phyloP scores from a whole-genome alignment of 78 protist genomes.

The Guillardia theta region DNA sequence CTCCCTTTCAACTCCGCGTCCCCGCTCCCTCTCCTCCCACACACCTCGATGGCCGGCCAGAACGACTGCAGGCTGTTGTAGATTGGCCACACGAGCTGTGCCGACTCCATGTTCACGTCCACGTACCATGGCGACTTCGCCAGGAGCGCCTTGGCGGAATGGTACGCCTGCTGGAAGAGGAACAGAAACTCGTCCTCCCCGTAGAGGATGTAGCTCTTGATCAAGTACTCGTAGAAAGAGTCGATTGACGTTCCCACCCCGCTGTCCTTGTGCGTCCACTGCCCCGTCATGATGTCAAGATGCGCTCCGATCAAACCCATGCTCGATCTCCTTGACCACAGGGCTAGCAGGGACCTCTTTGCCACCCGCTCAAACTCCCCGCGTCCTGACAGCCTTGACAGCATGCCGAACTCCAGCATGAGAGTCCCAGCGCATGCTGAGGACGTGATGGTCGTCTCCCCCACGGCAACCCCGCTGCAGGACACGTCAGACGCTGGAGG shows the following conservation, averaged over 20 bases:
- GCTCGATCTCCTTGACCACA: background rate
- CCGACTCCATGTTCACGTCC: background rate
- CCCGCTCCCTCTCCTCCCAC: too few relatives aligned
- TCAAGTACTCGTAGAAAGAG: background rate
- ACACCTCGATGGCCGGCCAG: conserved; percentile 17
- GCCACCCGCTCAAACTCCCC: background rate
- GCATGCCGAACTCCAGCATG: background rate
- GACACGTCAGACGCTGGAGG: too few relatives aligned
- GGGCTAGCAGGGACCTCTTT: background rate
- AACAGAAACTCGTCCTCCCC: background rate
- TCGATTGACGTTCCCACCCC: conserved; percentile 3
- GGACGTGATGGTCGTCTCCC: too few relatives aligned
- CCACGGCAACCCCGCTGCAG: too few relatives aligned
- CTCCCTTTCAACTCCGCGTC: too few relatives aligned
- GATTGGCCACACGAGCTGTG: background rate
- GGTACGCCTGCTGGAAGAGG: conserved; percentile 1
- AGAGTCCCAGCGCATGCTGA: background rate
- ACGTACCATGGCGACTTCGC: background rate
- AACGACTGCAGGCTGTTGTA: background rate
- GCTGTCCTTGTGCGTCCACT: background rate
- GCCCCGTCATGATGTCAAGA: background rate
- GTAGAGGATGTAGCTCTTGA: background rate
- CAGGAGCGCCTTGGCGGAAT: background rate
- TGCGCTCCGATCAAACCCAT: background rate
- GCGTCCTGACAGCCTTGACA: background rate